Evolutionary conservation across 129 eudicot genomes (phyloP).

Genomic region (Centella asiatica): DNA sequence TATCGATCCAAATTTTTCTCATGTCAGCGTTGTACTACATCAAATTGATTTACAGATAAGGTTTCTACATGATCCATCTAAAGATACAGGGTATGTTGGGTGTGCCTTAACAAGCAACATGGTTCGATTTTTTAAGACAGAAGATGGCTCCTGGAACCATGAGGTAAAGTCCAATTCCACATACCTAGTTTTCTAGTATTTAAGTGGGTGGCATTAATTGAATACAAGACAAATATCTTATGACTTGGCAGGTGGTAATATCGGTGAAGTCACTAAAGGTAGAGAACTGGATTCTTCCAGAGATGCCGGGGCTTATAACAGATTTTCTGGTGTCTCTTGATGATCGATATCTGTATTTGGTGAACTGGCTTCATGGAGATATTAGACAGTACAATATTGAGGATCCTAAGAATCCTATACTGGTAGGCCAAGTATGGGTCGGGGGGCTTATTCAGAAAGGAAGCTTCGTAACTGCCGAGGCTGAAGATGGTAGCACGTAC

Average conservation of each 20-base stretch:
- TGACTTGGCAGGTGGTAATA: constrained; percentile 38
- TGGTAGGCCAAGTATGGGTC: constrained; percentile 79
- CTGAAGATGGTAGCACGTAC: constrained; percentile 74
- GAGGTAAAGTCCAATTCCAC: constrained; percentile 41
- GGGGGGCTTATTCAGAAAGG: constrained; percentile 80
- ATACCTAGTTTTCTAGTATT: background rate
- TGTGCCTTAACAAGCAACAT: constrained; percentile 91
- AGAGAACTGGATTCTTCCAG: constrained; percentile 89
- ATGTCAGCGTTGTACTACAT: no score
- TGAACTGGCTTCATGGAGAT: constrained; percentile 98
- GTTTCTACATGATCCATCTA: constrained; percentile 86
- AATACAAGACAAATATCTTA: background rate
- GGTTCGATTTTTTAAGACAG: constrained; percentile 80
- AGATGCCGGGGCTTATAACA: constrained; percentile 96
- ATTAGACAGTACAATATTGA: constrained; percentile 81
- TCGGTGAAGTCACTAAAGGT: constrained; percentile 79
- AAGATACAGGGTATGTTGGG: constrained; percentile 85
- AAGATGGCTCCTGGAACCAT: constrained; percentile 79
- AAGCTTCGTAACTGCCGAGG: constrained; percentile 61
- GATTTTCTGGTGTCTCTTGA: constrained; percentile 91
- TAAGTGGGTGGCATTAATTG: no score
- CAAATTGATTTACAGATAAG: constrained; percentile 47
- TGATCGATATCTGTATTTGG: constrained; percentile 80
- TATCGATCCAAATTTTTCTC: no score
- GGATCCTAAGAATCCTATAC: constrained; percentile 62